phyloP scores from a whole-genome alignment of 2,329 filamentous ascomycete genomes.

The Keithomyces neogunnii region DNA sequence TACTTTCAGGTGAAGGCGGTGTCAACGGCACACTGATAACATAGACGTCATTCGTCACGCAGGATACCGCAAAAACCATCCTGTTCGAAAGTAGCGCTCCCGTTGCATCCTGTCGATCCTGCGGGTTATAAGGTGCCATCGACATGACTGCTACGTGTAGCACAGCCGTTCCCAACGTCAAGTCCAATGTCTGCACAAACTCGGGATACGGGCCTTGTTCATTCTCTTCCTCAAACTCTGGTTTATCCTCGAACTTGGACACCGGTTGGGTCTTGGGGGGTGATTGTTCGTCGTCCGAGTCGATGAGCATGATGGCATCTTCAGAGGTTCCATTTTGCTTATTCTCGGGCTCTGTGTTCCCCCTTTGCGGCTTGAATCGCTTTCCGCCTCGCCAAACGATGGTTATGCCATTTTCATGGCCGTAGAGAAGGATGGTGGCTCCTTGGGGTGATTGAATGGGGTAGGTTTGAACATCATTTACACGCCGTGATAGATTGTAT shows the following conservation, averaged over 20 bases:
- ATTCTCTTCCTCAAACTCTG: slow-evolving; percentile 47
- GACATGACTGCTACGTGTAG: slow-evolving; percentile 49
- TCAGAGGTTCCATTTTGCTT: slow-evolving; percentile 44
- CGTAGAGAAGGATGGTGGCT: slow-evolving; percentile 54
- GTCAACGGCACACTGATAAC: slow-evolving; percentile 52
- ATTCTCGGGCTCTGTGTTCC: slow-evolving; percentile 22
- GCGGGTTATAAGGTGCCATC: slow-evolving; percentile 36
- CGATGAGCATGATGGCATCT: slow-evolving; percentile 53
- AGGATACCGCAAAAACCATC: slow-evolving; percentile 54
- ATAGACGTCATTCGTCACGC: slow-evolving; percentile 47
- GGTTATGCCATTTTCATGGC: slow-evolving; percentile 54
- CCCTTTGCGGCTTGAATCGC: slow-evolving; percentile 41
- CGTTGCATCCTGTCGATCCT: slow-evolving; percentile 38
- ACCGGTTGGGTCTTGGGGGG: slow-evolving; percentile 23
- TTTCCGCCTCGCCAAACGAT: slow-evolving; percentile 55
- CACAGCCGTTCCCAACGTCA: slow-evolving; percentile 49
- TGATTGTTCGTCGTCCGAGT: slow-evolving; percentile 51
- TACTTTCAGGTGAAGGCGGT: slow-evolving; percentile 52
- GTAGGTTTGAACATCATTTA: slow-evolving; percentile 53
- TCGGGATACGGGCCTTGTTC: slow-evolving; percentile 44
- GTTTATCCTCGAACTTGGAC: slow-evolving; percentile 39
- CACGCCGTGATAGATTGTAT: slow-evolving; percentile 49
- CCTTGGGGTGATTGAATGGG: slow-evolving; percentile 55
- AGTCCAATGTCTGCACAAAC: slow-evolving; percentile 51
- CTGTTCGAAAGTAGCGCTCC: slow-evolving; percentile 43